A percentile compares a stretch with the other conserved stretches of the same genome.
Evolutionary conservation across 495 filamentous ascomycete species (phyloP).

Genomic region (Corynascus novoguineensis): DNA sequence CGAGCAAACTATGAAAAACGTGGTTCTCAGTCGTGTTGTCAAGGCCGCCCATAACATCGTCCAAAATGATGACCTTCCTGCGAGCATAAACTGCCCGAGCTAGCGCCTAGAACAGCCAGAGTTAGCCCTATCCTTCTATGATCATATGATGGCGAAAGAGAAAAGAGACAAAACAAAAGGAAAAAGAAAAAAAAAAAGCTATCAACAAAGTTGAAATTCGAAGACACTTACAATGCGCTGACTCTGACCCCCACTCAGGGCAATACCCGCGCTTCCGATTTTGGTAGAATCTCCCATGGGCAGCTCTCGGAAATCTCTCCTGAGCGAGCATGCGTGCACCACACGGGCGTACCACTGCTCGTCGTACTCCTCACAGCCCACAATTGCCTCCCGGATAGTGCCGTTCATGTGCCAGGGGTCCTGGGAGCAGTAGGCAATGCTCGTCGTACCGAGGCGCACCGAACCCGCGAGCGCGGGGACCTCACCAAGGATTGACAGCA

Average conservation of each 20-base stretch:
- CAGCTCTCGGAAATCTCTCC: slow-evolving; percentile 31
- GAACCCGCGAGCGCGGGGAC: slow-evolving; percentile 37
- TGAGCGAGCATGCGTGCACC: slow-evolving; percentile 33
- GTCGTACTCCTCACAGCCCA: slow-evolving; percentile 26
- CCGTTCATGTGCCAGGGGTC: slow-evolving; percentile 34
- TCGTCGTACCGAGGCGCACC: slow-evolving; percentile 18
- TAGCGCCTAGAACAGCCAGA: slow-evolving; percentile 2
- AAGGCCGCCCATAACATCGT: slow-evolving; percentile 44
- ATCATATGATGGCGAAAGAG: too few relatives aligned
- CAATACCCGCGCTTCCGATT: slow-evolving; percentile 34
- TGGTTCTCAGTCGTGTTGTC: slow-evolving; percentile 54
- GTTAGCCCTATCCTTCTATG: background rate
- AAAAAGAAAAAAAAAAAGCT: too few relatives aligned
- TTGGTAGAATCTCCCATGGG: slow-evolving; percentile 30
- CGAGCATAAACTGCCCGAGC: slow-evolving; percentile 26
- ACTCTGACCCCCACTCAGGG: slow-evolving; percentile 38
- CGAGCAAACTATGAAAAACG: slow-evolving; percentile 52
- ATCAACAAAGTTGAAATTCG: too few relatives aligned
- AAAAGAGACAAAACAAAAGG: too few relatives aligned
- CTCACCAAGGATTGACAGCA: slow-evolving; percentile 56
- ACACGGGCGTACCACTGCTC: slow-evolving; percentile 38
- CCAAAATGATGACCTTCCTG: slow-evolving; percentile 19
- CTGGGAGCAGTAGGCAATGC: slow-evolving; percentile 32
- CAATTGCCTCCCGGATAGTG: slow-evolving; percentile 36
- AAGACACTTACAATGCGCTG: slow-evolving; percentile 33